Percentiles rank a stretch among this genome's conserved stretches.
Evolutionary conservation across 441 rosid species (phyloP).

Genomic region (Croton laevigatus): DNA sequence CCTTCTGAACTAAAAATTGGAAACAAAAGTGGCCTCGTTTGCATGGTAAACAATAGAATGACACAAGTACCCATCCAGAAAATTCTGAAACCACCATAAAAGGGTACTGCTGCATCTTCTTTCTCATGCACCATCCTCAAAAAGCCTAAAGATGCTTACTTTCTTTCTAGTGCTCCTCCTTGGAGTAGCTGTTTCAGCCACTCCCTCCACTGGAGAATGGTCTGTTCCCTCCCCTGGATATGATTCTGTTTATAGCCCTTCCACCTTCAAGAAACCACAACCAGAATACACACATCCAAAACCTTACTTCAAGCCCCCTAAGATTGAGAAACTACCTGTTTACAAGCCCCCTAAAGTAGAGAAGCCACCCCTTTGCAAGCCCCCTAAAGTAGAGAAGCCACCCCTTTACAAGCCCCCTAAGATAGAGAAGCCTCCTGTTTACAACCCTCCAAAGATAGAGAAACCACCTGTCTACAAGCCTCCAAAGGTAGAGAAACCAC

Average conservation of each 20-base stretch:
- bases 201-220: too few relatives aligned
- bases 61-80: neutral
- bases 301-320: too few relatives aligned
- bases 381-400: too few relatives aligned
- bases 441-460: neutral
- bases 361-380: too few relatives aligned
- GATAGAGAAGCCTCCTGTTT: neutral
- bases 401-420: neutral
- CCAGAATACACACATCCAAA: too few relatives aligned
- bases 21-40: neutral
- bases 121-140: neutral
- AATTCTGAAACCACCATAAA: neutral
- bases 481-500: too few relatives aligned
- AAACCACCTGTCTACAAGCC: neutral
- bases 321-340: too few relatives aligned
- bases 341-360: too few relatives aligned
- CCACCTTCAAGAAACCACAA: neutral
- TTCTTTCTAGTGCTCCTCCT: neutral
- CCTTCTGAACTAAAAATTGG: too few relatives aligned
- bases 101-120: neutral
- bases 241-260: neutral
- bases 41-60: neutral
- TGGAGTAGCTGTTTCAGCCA: neutral
- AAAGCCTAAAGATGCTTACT: slow-evolving; percentile 5
- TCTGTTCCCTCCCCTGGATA: too few relatives aligned